Evolutionary conservation across 2,329 filamentous ascomycete species (phyloP).

Genomic region (Penicillium sp.): DNA sequence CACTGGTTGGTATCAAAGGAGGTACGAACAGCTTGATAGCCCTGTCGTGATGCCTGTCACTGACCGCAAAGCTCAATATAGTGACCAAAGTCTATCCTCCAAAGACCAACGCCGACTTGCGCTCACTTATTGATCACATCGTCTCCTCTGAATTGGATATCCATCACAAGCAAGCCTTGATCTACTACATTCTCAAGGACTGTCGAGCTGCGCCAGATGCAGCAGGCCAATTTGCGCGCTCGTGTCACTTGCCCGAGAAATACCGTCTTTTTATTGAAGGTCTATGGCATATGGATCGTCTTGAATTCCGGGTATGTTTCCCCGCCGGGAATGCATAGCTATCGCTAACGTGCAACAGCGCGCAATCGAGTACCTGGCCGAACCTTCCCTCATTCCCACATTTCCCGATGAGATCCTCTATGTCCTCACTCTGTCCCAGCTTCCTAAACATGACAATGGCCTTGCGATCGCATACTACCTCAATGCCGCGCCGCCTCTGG

Average conservation of each 20-base stretch:
- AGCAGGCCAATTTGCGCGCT: slow-evolving; percentile 60
- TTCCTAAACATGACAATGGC: slow-evolving; percentile 59
- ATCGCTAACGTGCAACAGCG: slow-evolving; percentile 41
- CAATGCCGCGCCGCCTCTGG: slow-evolving; percentile 71
- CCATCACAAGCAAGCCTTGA: slow-evolving; percentile 77
- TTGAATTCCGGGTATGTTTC: slow-evolving; percentile 61
- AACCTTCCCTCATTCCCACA: slow-evolving; percentile 76
- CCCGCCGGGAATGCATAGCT: neutral
- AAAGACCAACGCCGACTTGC: slow-evolving; percentile 65
- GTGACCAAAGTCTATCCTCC: slow-evolving; percentile 72
- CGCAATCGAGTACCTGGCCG: slow-evolving; percentile 73
- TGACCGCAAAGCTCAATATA: slow-evolving; percentile 25
- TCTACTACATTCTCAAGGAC: slow-evolving; percentile 83
- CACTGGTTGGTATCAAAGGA: slow-evolving; percentile 67
- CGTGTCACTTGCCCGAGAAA: slow-evolving; percentile 68
- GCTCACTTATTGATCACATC: slow-evolving; percentile 69
- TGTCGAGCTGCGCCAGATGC: slow-evolving; percentile 57
- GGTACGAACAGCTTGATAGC: slow-evolving; percentile 46
- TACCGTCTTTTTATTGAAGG: slow-evolving; percentile 82
- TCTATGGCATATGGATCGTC: slow-evolving; percentile 75
- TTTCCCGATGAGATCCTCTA: slow-evolving; percentile 81
- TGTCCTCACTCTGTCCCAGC: slow-evolving; percentile 61
- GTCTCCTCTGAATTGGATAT: slow-evolving; percentile 63
- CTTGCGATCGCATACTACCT: slow-evolving; percentile 78
- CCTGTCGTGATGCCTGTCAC: slow-evolving; percentile 7